These are phyloP conservation scores for Penicillium expansum DNA, from an alignment of 2,329 filamentous ascomycete species.

Conservation along the genomic window DNA sequence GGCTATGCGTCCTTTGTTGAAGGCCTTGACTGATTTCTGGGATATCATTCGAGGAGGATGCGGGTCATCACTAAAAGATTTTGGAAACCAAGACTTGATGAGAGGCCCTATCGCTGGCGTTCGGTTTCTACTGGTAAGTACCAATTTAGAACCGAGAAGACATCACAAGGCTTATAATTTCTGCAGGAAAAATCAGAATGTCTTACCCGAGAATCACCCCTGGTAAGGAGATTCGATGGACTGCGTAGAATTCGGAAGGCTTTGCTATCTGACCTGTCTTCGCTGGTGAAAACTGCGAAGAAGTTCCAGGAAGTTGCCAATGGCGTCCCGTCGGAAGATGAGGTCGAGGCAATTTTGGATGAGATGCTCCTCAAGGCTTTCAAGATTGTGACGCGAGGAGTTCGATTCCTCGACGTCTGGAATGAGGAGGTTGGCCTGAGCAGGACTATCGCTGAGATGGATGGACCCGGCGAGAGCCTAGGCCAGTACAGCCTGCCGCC, in stretches of 20 bases:
- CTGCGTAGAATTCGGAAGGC: constrained; percentile 81
- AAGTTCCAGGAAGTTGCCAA: constrained; percentile 72
- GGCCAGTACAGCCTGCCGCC: constrained; percentile 33
- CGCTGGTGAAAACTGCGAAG: constrained; percentile 85
- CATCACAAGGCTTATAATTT: constrained; percentile 21
- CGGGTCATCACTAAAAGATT: constrained; percentile 71
- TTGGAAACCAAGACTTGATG: constrained; percentile 90
- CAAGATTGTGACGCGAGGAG: constrained; percentile 86
- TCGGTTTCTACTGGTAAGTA: constrained; percentile 77
- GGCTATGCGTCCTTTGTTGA: constrained; percentile 78
- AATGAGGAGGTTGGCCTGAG: constrained; percentile 56
- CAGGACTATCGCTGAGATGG: constrained; percentile 41
- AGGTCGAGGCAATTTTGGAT: constrained; percentile 64
- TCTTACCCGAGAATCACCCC: constrained; percentile 73
- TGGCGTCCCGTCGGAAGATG: constrained; percentile 42
- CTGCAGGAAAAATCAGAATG: constrained; percentile 81
- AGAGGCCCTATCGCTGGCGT: constrained; percentile 91
- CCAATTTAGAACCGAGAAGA: neutral
- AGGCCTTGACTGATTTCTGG: constrained; percentile 88
- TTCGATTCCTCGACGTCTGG: constrained; percentile 84
- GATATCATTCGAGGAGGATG: constrained; percentile 78
- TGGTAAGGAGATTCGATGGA: constrained; percentile 71
- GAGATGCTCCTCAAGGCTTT: constrained; percentile 93
- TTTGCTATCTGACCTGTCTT: constrained; percentile 82
- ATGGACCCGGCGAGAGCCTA: constrained; percentile 22